Percentiles rank a stretch among this genome's conserved stretches.
Conservation (phyloP, 805 yeast genomes). For the Dipodascus geniculatus region DNA sequence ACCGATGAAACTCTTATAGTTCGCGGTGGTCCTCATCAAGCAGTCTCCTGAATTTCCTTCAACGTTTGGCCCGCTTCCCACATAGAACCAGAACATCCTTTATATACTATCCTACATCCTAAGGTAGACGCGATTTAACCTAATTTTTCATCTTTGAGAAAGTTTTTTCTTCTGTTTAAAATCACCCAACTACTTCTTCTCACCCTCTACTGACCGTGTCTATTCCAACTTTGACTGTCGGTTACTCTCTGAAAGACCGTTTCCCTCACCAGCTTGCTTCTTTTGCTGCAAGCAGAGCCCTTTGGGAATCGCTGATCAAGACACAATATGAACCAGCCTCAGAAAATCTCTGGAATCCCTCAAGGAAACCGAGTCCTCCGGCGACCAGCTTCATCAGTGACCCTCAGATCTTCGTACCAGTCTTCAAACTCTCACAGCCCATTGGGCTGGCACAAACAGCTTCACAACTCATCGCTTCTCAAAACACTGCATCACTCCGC, state of each 20-base stretch:
- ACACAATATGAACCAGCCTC: neutral
- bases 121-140: neutral
- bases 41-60: neutral
- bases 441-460: neutral
- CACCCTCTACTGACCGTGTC: no score
- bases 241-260: no score
- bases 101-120: neutral
- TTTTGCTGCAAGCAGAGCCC: no score
- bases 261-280: no score
- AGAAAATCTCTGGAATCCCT: neutral
- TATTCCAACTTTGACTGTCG: no score
- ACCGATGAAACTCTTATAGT: no score
- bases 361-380: constrained; percentile 2
- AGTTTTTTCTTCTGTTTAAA: neutral
- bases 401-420: constrained; percentile 13
- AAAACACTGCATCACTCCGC: neutral
- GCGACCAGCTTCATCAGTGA: constrained; percentile 19
- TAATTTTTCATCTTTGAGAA: no score
- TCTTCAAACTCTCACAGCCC: neutral
- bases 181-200: neutral
- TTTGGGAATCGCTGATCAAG: no score
- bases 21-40: neutral
- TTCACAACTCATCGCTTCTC: constrained; percentile 9
- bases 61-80: neutral
- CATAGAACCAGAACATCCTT: neutral